A percentile compares a stretch with the other conserved stretches of the same genome.
Evolutionary conservation across 805 yeast species (phyloP).

Genomic region (Maudiozyma pseudohumilis): DNA sequence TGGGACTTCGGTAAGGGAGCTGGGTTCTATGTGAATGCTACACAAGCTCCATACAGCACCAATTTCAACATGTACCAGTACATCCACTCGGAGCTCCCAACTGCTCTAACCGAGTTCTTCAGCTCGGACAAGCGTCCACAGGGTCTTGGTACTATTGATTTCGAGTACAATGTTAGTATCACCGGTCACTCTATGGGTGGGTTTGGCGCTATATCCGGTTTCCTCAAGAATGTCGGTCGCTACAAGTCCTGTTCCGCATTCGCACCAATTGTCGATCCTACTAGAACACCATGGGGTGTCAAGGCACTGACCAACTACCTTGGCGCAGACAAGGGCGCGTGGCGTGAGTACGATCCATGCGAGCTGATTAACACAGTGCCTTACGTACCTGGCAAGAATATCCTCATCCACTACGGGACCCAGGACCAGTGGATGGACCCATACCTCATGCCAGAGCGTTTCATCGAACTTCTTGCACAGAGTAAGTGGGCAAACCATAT

Average conservation of each 20-base stretch:
- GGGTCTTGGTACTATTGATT: slow-evolving; percentile 44
- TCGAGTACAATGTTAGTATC: slow-evolving; percentile 48
- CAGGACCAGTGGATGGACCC: slow-evolving; percentile 61
- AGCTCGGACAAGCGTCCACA: slow-evolving; percentile 11
- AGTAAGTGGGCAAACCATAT: slow-evolving; percentile 53
- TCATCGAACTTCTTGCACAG: slow-evolving; percentile 47
- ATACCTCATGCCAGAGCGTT: slow-evolving; percentile 69
- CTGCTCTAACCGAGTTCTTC: slow-evolving; percentile 33
- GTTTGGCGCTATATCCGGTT: slow-evolving; percentile 75
- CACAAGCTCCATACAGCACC: slow-evolving; percentile 54
- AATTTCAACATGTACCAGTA: slow-evolving; percentile 85
- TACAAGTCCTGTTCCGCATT: slow-evolving; percentile 82
- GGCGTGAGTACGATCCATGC: slow-evolving; percentile 82
- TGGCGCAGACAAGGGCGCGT: slow-evolving; percentile 41
- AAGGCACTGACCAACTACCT: slow-evolving; percentile 76
- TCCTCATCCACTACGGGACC: slow-evolving; percentile 76
- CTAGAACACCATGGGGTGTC: slow-evolving; percentile 74
- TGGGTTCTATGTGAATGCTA: slow-evolving; percentile 86
- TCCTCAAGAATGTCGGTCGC: slow-evolving; percentile 46
- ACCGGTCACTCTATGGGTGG: slow-evolving; percentile 99
- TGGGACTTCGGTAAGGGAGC: slow-evolving; percentile 96
- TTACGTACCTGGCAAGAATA: slow-evolving; percentile 37
- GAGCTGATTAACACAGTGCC: slow-evolving; percentile 41
- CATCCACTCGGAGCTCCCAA: slow-evolving; percentile 63
- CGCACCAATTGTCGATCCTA: slow-evolving; percentile 82